Evolutionary conservation across 768 basidiomycete genomes (phyloP).

Genomic region (Hygrocybe coccinea): DNA sequence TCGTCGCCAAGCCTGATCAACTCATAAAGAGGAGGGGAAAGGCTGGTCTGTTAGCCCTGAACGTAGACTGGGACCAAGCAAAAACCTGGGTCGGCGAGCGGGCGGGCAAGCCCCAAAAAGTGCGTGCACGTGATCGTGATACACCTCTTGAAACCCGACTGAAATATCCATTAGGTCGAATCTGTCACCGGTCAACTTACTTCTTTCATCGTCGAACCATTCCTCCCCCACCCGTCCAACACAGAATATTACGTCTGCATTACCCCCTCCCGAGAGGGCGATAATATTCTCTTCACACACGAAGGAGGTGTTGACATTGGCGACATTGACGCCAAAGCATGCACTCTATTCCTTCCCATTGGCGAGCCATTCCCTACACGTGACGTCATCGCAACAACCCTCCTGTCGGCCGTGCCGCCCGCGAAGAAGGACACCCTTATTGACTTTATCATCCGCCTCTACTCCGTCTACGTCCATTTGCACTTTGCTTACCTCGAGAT

Average conservation of each 20-base stretch:
- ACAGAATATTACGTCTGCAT: constrained; percentile 99
- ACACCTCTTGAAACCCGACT: constrained; percentile 8
- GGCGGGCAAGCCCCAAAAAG: constrained; percentile 91
- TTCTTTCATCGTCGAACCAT: constrained; percentile 99
- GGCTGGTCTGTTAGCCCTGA: constrained; percentile 89
- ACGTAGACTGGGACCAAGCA: constrained; percentile 88
- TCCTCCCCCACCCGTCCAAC: constrained; percentile 89
- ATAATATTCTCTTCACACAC: constrained; percentile 96
- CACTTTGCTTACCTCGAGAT: constrained; percentile 99
- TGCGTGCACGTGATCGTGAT: constrained; percentile 31
- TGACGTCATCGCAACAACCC: constrained; percentile 63
- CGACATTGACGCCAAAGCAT: constrained; percentile 96
- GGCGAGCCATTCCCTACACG: constrained; percentile 75
- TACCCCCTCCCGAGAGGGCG: constrained; percentile 90
- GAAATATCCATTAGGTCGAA: constrained; percentile 61
- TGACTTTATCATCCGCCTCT: constrained; percentile 92
- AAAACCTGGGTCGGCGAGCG: constrained; percentile 81
- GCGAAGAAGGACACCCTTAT: constrained; percentile 86
- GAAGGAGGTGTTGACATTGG: constrained; percentile 99
- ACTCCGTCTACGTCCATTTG: constrained; percentile 96
- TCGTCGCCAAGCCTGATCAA: constrained; percentile 96
- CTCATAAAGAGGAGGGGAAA: constrained; percentile 99
- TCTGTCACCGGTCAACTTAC: constrained; percentile 89
- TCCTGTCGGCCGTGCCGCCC: constrained; percentile 79
- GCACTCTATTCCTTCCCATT: constrained; percentile 81